Base-by-base conservation (phyloP, 2,329 filamentous ascomycete genomes). In the Rachicladosporium sp. region DNA sequence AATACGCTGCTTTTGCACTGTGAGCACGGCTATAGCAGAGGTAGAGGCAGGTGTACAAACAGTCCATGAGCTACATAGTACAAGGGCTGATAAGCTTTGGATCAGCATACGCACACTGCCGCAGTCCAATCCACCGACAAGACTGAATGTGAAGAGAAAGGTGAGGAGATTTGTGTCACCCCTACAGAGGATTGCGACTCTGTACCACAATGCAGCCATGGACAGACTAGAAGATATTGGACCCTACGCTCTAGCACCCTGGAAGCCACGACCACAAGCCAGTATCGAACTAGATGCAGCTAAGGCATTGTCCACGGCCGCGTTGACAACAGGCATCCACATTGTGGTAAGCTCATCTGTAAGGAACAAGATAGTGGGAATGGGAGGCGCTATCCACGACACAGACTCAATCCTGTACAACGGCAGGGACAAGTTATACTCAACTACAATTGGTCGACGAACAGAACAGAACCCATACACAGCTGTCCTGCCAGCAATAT, bases 331-430 rank as follows among this genome's bases (percentile, higher is more conserved):
- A 13, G 38, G 23, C 33, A 40, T 36, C 33, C 33, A 33, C 10
- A 11, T 40, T n/a, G 27, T 33, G 19, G 36, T 33, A 27, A 40
- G 38, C 33, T 27, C 13, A 6, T 40, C 38, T 12, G 38, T 29
- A 27, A 40, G 33, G 10, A 36, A 40, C 27, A 13, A 9, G 4
- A 12, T 35, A 29, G 33, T 36, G 2, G 33, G 38, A 27, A 40
- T 40, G 4, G 33, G 29, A 10, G 33, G 31, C 32, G 32, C 33
- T 2, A 36, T 32, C 33, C 23, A 36, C 1, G 33, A 33, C 13
- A 40, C 29, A 1, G 38, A n/a, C n/a, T n/a, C n/a, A n/a, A n/a
- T n/a, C n/a, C n/a, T n/a, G n/a, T n/a, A n/a, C n/a, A n/a, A n/a
- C n/a, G n/a, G n/a, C n/a, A n/a, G n/a, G n/a, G n/a, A n/a, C n/a